These are phyloP conservation scores for Aspergillus heteromorphus DNA, from an alignment of 495 filamentous ascomycete genomes.

Conservation along the genomic window DNA sequence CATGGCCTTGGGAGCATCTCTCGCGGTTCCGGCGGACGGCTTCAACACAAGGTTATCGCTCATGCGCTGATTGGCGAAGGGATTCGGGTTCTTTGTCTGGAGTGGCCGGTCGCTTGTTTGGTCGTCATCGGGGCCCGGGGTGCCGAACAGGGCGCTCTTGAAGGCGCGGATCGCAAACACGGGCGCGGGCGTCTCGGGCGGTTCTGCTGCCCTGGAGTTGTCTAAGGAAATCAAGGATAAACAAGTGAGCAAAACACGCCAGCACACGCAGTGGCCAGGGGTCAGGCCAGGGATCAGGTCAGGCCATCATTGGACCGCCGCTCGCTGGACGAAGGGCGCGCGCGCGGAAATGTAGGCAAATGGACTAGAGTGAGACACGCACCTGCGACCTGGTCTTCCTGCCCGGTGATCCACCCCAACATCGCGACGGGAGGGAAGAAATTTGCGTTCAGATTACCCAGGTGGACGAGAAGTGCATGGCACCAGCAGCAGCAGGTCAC, in stretches of 20 bases:
- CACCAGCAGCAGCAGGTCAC: too few species aligned
- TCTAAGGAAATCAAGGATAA: conserved; percentile 23
- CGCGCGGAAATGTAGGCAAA: conserved; percentile 1
- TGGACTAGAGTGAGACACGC: conserved; percentile 16
- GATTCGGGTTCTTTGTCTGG: conserved; percentile 15
- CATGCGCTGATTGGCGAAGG: conserved; percentile 16
- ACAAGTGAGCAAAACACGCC: conserved; percentile 11
- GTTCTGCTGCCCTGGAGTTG: conserved; percentile 46
- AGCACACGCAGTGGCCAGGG: conserved; percentile 10
- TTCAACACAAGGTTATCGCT: conserved; percentile 20
- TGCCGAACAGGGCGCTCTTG: conserved; percentile 87
- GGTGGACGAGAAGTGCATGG: conserved; percentile 10
- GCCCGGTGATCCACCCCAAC: conserved; percentile 28
- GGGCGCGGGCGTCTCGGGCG: conserved; percentile 87
- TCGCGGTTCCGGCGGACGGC: conserved; percentile 15
- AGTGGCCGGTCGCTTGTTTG: conserved; percentile 13
- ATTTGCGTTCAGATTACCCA: conserved; percentile 8
- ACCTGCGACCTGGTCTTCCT: conserved; percentile 24
- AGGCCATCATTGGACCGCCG: conserved; percentile 10
- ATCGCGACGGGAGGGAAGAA: conserved; percentile 20
- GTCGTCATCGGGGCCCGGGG: conserved; percentile 53
- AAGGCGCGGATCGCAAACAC: conserved; percentile 91
- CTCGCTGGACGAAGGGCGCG: not conserved
- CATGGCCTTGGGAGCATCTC: conserved; percentile 21
- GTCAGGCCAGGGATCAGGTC: not conserved